Evolutionary conservation across 2,329 filamentous ascomycete species (phyloP).

Genomic region (Pseudogymnoascus sp.): DNA sequence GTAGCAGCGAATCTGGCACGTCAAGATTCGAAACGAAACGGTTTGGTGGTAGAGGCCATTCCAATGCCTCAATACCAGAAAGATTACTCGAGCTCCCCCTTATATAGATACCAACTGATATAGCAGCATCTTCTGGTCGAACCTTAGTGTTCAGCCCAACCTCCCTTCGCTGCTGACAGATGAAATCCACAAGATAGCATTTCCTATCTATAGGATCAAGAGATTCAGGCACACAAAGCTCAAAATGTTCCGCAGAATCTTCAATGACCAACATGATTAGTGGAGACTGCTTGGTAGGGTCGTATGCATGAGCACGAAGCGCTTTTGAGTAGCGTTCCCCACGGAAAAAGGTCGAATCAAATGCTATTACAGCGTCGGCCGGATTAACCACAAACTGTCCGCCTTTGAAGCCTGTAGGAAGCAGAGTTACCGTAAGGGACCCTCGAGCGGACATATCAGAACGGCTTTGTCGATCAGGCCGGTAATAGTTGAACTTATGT

Average conservation of each 20-base stretch:
- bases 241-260: constrained; percentile 27
- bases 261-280: constrained; percentile 22
- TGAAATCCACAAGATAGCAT: constrained; percentile 19
- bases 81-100: background rate
- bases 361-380: constrained; percentile 15
- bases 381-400: constrained; percentile 11
- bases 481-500: constrained; percentile 30
- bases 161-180: constrained; percentile 18
- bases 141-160: constrained; percentile 18
- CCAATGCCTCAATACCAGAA: constrained; percentile 12
- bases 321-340: constrained; percentile 5
- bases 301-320: constrained; percentile 9
- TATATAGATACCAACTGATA: constrained; percentile 20
- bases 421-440: constrained; percentile 20
- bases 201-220: constrained; percentile 18
- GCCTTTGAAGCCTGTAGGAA: constrained; percentile 18
- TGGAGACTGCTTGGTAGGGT: constrained; percentile 15
- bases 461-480: constrained; percentile 21
- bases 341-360: constrained; percentile 10
- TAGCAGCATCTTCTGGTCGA: constrained; percentile 21
- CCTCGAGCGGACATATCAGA: constrained; percentile 23
- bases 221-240: constrained; percentile 20
- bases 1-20: constrained; percentile 5
- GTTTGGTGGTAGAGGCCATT: constrained; percentile 11
- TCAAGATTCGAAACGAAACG: background rate